Evolutionary conservation across 2,329 filamentous ascomycete species (phyloP), one percentile per base, ranked within the genome.

Genomic region (Lasiodiplodia hormozganensis): DNA sequence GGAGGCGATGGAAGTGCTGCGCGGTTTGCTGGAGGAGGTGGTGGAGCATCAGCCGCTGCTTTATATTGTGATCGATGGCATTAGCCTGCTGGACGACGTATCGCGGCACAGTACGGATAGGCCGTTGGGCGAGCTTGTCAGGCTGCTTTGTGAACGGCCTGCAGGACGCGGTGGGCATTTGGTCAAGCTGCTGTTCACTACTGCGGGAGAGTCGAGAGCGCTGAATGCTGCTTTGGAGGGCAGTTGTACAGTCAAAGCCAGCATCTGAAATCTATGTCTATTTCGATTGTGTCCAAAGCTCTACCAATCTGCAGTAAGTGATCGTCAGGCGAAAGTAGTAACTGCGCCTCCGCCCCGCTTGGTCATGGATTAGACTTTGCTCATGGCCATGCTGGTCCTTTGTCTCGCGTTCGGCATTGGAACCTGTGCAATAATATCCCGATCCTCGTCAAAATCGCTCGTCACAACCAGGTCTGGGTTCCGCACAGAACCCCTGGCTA

Each of bases 171-270:
- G 7, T 16, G 62, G 12, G 11, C n/a, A 43, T 4, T 11, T 43
- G 14, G 28, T 53, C 10, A 65, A 53, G 62, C 7, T 65, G 5
- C 31, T 65, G 18, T 54, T 43, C n/a, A 65, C 36, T 10, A 53
- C 62, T 2, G 62, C 21, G 7, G 62, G 62, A 4, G 18, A 53
- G 34, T 53, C 31, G 8, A 21, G 16, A 12, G 62, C 47, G 4
- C 52, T 65, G 34, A 65, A 54, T 82, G 71, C 82, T 47, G 54
- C 82, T 72, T 69, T 85, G 84, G 73, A 85, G 75, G 14, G 70
- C 6, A 78, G 16, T 25, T 28, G 49, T 5, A 12, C 11, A 0
- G 25, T 28, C 2, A 52, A 25, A 4, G 21, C 21, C 1, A 52
- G 8, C 14, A 34, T 34, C 31, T 34, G 31, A 34, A 2, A 0